phyloP scores from a whole-genome alignment of 441 rosid species.

The Breynia disticha region DNA sequence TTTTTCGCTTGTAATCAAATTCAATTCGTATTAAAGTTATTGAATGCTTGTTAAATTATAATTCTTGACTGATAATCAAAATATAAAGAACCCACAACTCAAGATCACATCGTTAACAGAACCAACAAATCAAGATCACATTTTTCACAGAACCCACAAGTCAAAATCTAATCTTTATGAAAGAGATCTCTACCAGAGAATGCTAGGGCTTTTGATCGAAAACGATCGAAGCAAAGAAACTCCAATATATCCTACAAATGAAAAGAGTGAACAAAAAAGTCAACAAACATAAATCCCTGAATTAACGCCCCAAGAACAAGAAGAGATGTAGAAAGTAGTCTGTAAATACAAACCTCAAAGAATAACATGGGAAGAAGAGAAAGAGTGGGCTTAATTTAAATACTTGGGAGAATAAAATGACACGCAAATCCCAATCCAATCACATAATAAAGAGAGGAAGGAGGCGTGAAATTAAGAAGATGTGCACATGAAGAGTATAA shows the following conservation, averaged over 20 bases:
- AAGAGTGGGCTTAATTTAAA: neutral
- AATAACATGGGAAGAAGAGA: slow-evolving; percentile 20
- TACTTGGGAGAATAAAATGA: too few relatives aligned
- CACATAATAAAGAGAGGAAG: too few relatives aligned
- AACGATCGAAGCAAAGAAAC: slow-evolving; percentile 17
- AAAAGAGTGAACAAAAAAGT: neutral
- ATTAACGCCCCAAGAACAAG: neutral
- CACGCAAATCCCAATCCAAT: neutral
- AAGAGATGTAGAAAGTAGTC: neutral
- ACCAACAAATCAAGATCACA: neutral
- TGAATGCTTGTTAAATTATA: too few relatives aligned
- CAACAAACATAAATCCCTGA: neutral
- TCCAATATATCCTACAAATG: slow-evolving; percentile 28
- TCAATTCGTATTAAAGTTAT: too few relatives aligned
- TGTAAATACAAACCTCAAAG: slow-evolving; percentile 28
- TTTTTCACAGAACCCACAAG: neutral
- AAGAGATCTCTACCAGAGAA: slow-evolving; percentile 23
- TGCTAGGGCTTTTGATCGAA: slow-evolving; percentile 16
- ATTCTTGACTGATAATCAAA: too few relatives aligned
- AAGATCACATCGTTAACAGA: neutral
- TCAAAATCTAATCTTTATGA: neutral
- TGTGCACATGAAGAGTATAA: too few relatives aligned
- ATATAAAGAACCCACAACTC: neutral
- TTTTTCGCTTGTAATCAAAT: too few relatives aligned
- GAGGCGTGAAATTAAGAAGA: too few relatives aligned